Base-by-base conservation (phyloP, 257 asterid genomes). In the Rhazya stricta region DNA sequence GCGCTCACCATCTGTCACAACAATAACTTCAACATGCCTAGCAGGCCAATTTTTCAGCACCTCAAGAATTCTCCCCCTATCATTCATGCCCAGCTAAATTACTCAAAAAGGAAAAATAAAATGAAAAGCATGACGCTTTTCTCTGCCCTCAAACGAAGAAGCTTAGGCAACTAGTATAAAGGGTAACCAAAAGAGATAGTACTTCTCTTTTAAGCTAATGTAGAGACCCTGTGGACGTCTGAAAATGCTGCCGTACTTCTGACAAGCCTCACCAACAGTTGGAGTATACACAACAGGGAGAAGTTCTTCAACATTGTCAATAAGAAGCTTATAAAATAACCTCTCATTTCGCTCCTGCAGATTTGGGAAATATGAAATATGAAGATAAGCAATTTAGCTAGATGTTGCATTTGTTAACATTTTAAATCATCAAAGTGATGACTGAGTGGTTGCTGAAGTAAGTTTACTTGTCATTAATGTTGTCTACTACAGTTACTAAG, bases 1-100 rank as follows among this genome's bases (percentile, higher is more conserved):
- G 63, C 98, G 92, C 82, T 91, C 98, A 42, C 98, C 98, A 69
- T 94, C 98, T 34, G 98, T 94, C 30, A 94, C 97, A 67, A 94
- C 98, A 58, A 94, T 94, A 69, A 94, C 98, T 83, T 94, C 96
- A 77, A 94, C 90, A 19, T 85, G 79, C 86, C 85, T 94, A 78
- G 89, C 96, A 8, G 96, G 97, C 98, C 98, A 94, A 79, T 94
- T 94, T 82, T 88, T 91, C 88, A 94, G 84, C 69, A 91, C 94
- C 87, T 94, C 93, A 72, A 87, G 96, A 79, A 94, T 81, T 84
- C 77, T 89, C 57, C 98, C 97, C 93, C 98, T 94, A 77, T 46
- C 73, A 74, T 62, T 39, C 58, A 29, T 62, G 13, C 27, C 42
- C 10, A 11, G 21, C 41, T 63, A 58, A 43, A 74, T 71, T 67